Evolutionary conservation across 345 rosid species (phyloP), one percentile per base, ranked within the genome.

Genomic region (Camelina neglecta): DNA sequence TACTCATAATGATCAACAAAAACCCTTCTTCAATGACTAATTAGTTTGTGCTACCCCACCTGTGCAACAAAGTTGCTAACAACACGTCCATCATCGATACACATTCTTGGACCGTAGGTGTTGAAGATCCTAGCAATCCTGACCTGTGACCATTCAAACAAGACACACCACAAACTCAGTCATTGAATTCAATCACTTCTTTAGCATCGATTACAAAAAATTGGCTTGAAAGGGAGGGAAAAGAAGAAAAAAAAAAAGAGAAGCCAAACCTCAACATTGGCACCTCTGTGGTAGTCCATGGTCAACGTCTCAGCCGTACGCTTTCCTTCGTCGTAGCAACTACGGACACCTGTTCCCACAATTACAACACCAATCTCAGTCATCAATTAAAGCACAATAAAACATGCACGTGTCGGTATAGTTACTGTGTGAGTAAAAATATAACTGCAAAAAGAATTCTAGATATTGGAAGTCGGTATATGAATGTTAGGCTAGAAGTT

Each of bases 1-100:
- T 67, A 72, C 59, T 78, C 73, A 7, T 62, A 54, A 67, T 44
- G 7, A 67, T 53, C 59, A 33, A 65, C 18, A 18, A 13, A 69
- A 15, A 72, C 23, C 12, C 6, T 54, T 72, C 36, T 69, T 69
- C 9, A 45, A 41, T 49, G 23, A 65, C 41, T 64, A 1, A 12
- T 4, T 15, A 29, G 11, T 53, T 65, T 47, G 29, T 35, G 8
- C 31, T 11, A 42, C 66, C 72, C 13, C 35, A 89, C 94, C 85
- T 91, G 93, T 6, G 97, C 95, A 5, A 91, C 95, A 41, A 91
- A 91, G 73, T 91, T 91, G 85, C 97, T 91, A 29, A 89, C 97
- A 20, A 91, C 95, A 11, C 97, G 95, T 11, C 95, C 97, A 71
- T 91, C 97, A 15, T 91, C 97, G 24, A 91, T 81, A 82, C 93